phyloP scores from a whole-genome alignment of 495 filamentous ascomycete genomes.

The Polyplosphaeria fusca region DNA sequence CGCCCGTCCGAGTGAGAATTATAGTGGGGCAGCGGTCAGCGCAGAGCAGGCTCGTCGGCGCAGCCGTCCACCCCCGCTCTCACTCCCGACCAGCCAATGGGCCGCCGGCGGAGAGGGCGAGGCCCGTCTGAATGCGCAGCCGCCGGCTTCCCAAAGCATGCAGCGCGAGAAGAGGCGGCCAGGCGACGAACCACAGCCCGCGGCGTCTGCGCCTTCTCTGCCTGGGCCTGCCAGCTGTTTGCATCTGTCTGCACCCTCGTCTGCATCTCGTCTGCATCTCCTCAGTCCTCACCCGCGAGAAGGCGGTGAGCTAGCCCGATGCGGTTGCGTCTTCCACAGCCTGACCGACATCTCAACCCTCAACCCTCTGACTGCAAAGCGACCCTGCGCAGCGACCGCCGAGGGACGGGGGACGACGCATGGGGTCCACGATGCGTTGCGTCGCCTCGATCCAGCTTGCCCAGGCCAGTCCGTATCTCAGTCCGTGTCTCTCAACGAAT shows the following conservation, averaged over 20 bases:
- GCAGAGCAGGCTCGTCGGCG: not conserved
- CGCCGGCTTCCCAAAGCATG: not conserved
- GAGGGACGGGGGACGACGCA: no score
- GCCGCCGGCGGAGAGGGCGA: constrained; percentile 1
- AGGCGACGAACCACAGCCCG: not conserved
- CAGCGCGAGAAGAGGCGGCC: not conserved
- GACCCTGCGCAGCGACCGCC: not conserved
- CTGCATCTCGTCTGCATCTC: not conserved
- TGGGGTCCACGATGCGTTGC: no score
- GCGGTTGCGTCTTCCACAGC: not conserved
- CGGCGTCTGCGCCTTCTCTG: not conserved
- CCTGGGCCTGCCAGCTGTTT: not conserved
- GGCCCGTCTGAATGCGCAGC: not conserved
- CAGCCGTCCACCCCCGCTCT: constrained; percentile 12
- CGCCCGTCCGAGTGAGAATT: constrained; percentile 14
- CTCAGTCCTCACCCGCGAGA: not conserved
- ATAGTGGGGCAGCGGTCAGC: constrained; percentile 25
- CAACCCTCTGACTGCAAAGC: not conserved
- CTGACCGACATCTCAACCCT: not conserved
- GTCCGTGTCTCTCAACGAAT: not conserved
- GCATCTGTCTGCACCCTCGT: not conserved
- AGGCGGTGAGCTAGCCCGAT: not conserved
- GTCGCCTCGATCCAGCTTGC: not conserved
- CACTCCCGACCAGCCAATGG: not conserved
- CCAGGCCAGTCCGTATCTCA: not conserved